Base-by-base conservation (phyloP, 164 flowering plant genomes). In the Chimonanthus salicifolius region DNA sequence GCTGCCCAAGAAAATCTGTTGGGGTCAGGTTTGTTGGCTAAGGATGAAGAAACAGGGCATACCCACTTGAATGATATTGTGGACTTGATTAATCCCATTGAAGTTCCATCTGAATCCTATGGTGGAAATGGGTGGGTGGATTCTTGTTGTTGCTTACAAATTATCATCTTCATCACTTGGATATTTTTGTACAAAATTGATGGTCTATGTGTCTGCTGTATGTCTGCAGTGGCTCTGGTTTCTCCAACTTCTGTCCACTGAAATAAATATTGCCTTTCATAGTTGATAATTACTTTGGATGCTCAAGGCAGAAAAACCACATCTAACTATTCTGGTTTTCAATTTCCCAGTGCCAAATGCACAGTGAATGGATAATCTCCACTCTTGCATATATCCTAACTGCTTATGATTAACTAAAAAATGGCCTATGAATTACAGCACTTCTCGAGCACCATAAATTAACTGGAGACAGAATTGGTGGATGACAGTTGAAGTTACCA, bases 1-100 rank as follows among this genome's bases (percentile, higher is more conserved):
- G 60, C 50, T 63, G 72, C 78, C 75, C 75, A 66, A 67, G 65
- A 70, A 33, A 78, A 74, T 48, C 21, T 20, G 44, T 77, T 65
- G 21, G 64, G 46, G 43, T 48, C 68, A 58, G 33, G 78, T 13
- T 49, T 63, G 4, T 71, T 69, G 62, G 51, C 78, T 47, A 76
- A 64, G 67, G 67, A 64, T 70, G 79, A 74, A 69, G 21, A 47
- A 67, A 64, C 64, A 15, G 70, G 68, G 43, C 68, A 64, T 18
- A 71, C 21, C 47, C 73, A 62, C 11, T 9, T 47, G 18, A 8
- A 51, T 64, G 72, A 58, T 47, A 44, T 75, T 69, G 62, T 43
- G 16, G 68, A 49, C 58, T 62, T 47, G 13, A 46, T 51, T 20
- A 54, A 44, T 58, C 51, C 71, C 0, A 67, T 65, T 9, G 60